Evolutionary conservation across 2,329 filamentous ascomycete genomes (phyloP), one percentile per base, ranked within the genome.

Genomic region (Coniella vitis): DNA sequence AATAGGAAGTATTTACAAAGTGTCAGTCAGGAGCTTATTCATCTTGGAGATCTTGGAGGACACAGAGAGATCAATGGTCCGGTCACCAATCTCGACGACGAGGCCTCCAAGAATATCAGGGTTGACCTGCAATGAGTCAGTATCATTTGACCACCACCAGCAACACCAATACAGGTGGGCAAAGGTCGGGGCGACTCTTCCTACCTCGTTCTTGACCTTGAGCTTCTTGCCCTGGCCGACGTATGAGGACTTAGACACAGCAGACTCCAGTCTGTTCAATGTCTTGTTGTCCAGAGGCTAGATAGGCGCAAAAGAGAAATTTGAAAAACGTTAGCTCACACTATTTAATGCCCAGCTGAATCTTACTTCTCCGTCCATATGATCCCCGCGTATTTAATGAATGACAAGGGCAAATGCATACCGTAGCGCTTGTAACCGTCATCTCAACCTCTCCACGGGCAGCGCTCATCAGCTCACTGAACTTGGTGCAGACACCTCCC

Each of bases 21-120:
- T 80, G 74, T 98, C 93, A 61, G 81, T 90, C 67, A 98, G 86
- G 69, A 95, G 84, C 86, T 97, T 98, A 88, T 98, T 98, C 82
- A 98, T 88, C 83, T 90, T 95, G 69, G 87, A 81, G 72, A 98
- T 86, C 81, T 91, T 94, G 69, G 87, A 78, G 43, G 91, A 91
- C 65, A 98, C 90, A 72, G 86, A 93, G 61, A 96, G 86, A 74
- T 98, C 93, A 67, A 98, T 95, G 69, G 91, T 97, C 67, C 91
- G 87, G 79, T 97, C 91, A 64, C 90, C 91, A 60, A 97, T 86
- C 76, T 97, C 91, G 65, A 98, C 91, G 58, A 98, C 73, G 59
- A 98, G 83, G 55, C 93, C 93, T 59, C 93, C 93, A 58, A 94
- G 73, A 65, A 98, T 91, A 52, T 97, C 91, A 54, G 91, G 80